Base-by-base conservation (phyloP, 2,329 filamentous ascomycete genomes). In the Lecanosticta acicola region DNA sequence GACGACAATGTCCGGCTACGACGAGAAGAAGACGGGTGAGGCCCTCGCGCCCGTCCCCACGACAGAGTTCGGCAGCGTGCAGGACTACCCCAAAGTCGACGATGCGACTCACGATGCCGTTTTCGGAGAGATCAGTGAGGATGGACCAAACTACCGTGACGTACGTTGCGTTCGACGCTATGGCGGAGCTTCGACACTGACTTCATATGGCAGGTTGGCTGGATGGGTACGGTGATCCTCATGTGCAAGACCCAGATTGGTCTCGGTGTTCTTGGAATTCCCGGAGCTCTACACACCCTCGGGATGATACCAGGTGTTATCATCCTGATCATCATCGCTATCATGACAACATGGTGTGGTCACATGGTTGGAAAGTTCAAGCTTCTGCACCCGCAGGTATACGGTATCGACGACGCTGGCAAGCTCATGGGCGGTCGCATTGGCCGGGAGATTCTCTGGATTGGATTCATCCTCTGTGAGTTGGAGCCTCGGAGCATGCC, bases 361-460 rank as follows among this genome's bases (percentile, higher is more conserved):
- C 73, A 72, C 49, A 69, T 73, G 14, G 62, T 76, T 11, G 73
- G 71, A 8, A 55, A 61, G 10, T 79, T 79, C 63, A 79, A 78
- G 54, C 52, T 76, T 26, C 64, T 67, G 13, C 76, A 79, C 55
- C 71, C 72, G 1, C 67, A 76, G 48, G 74, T 79, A 3, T 78
- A 79, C 54, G 73, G 72, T 43, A 78, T 79, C 64, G 76, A 76
- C 35, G 76, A 79, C 50, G 76, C 74, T 0, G 76, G 76, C 11
- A 62, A 63, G 34, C 70, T 78, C 41, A 65, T 80, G 18, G 77
- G 78, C 43, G 77, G 77, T 1, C 71, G 68, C 1, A 45, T 73
- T 3, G 76, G 77, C 0, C 68, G 74, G 19, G 75, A 75, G 49
- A 49, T 77, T 11, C 66, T 79, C 35, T 67, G 35, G 17, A 34